Evolutionary conservation across 1,284 basidiomycete genomes (phyloP).

Genomic region (Neotropicomus parvogracilis): DNA sequence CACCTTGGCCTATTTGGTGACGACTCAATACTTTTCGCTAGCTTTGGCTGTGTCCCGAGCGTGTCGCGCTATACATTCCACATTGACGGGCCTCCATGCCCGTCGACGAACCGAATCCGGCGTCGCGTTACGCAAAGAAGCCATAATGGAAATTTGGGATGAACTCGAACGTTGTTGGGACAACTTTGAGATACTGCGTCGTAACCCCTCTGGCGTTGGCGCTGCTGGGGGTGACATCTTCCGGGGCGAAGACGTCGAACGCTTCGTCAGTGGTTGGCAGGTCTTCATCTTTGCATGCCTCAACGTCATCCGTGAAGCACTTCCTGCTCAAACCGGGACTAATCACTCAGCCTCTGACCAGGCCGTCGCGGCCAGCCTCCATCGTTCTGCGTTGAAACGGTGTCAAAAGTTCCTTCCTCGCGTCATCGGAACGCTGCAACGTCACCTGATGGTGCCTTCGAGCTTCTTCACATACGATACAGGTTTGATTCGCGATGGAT

Average conservation of each 20-base stretch:
- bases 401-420: slow-evolving; percentile 52
- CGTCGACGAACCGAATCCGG: slow-evolving; percentile 50
- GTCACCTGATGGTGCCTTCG: slow-evolving; percentile 44
- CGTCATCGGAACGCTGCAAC: slow-evolving; percentile 60
- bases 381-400: slow-evolving; percentile 43
- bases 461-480: slow-evolving; percentile 79
- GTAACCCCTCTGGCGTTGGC: slow-evolving; percentile 31
- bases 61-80: slow-evolving; percentile 71
- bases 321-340: slow-evolving; percentile 9
- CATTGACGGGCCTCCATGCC: slow-evolving; percentile 72
- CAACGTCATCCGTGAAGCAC: slow-evolving; percentile 40
- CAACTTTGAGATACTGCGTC: slow-evolving; percentile 67
- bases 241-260: slow-evolving; percentile 56
- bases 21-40: slow-evolving; percentile 46
- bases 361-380: slow-evolving; percentile 40
- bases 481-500: slow-evolving; percentile 73
- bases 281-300: slow-evolving; percentile 50
- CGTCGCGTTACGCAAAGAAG: slow-evolving; percentile 52
- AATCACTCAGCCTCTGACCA: slow-evolving; percentile 16
- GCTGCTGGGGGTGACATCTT: slow-evolving; percentile 39
- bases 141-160: slow-evolving; percentile 73
- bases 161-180: slow-evolving; percentile 78
- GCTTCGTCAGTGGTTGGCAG: slow-evolving; percentile 54
- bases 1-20: slow-evolving; percentile 27
- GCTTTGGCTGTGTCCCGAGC: slow-evolving; percentile 69